Evolutionary conservation across 495 filamentous ascomycete genomes (phyloP).

Genomic region (Aspergillus kassunensis): DNA sequence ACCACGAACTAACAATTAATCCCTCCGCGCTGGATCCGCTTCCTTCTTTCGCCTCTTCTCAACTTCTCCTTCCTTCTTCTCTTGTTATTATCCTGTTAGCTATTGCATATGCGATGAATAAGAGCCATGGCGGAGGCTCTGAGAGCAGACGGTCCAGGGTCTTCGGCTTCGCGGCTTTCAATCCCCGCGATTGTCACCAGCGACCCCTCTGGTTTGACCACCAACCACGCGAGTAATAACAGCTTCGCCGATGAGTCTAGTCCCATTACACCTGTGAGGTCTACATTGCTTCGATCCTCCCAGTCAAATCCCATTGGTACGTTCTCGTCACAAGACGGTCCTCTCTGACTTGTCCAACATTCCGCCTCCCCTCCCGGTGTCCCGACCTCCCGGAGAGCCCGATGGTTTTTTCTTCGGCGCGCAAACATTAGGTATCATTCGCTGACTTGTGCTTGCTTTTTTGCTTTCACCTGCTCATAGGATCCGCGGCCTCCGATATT

Average conservation of each 20-base stretch:
- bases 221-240: conserved; percentile 5
- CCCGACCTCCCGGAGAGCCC: conserved; percentile 1
- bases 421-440: conserved; percentile 4
- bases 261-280: conserved; percentile 4
- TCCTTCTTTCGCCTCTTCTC: neutral
- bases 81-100: neutral
- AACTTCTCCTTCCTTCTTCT: neutral
- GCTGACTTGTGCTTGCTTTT: conserved; percentile 11
- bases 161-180: conserved; percentile 18
- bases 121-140: conserved; percentile 29
- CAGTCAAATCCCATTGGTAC: conserved; percentile 25
- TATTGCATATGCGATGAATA: conserved; percentile 18
- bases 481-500: conserved; percentile 30
- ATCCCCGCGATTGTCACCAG: conserved; percentile 24
- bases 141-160: conserved; percentile 18
- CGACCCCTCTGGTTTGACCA: conserved; percentile 10
- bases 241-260: conserved; percentile 13
- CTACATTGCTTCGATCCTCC: conserved; percentile 16
- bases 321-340: conserved; percentile 14
- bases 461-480: conserved; percentile 18
- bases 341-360: neutral
- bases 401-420: conserved; percentile 8
- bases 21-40: neutral
- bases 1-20: conserved; percentile 8
- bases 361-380: neutral